Base-by-base conservation (phyloP, 768 basidiomycete genomes). In the Harrya chromipes region DNA sequence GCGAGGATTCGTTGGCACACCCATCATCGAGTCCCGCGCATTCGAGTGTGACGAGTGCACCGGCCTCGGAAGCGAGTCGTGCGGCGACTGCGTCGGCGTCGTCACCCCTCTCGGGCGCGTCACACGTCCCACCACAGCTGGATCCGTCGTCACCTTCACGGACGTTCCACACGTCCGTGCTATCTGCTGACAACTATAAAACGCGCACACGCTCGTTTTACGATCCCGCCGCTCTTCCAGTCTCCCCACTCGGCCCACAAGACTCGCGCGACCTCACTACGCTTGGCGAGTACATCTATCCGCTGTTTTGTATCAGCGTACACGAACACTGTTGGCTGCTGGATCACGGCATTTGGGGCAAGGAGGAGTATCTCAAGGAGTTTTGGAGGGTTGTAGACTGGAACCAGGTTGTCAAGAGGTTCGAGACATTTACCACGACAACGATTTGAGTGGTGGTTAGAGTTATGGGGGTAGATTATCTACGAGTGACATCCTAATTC, bases 261-360 rank as follows among this genome's bases (percentile, higher is more conserved):
- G 37, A 66, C 60, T 40, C 52, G 44, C 52, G 54, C 58, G 40
- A 63, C 66, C 47, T 68, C 35, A 47, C 55, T 29, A 50, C 49
- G 5, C 55, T 74, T n/a, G 86, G 84, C 27, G 75, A 79, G 27
- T 70, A 72, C 13, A 67, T 94, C 35, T 83, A 75, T 62, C 92
- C 92, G 19, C 64, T 94, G 47, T 83, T 91, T 66, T 89, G 87
- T 54, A 62, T 93, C 43, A 83, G 84, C 37, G 80, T 90, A 5
- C 80, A 92, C 57, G 90, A 93, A 66, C 92, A 91, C 57, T 85
- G 86, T 23, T 95, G 91, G 90, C 74, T 95, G 61, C 84, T 87
- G 19, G 89, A 87, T 34, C 92, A 86, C 56, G 92, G 92, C 5
- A 80, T 95, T 5, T 93, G 90, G 89, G 92, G 93, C 21, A 89